Conservation (phyloP, 1,139 yeast genomes). For the Kluyveromyces sp. region DNA sequence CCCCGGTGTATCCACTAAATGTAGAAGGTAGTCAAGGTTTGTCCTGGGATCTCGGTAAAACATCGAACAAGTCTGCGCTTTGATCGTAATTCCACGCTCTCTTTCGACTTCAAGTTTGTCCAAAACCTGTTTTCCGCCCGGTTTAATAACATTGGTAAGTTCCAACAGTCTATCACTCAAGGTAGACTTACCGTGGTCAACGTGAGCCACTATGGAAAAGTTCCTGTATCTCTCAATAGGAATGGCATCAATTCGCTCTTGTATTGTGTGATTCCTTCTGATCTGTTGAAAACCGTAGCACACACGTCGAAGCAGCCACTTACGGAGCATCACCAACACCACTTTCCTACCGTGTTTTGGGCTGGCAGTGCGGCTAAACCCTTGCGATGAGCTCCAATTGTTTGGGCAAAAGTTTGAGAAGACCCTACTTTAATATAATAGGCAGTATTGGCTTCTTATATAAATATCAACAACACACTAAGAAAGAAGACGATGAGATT, state of each 20-base stretch:
- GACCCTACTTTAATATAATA: no score
- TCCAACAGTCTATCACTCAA: constrained; percentile 81
- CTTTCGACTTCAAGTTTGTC: constrained; percentile 92
- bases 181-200: constrained; percentile 95
- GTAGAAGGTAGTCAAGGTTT: constrained; percentile 68
- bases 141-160: constrained; percentile 78
- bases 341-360: no score
- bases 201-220: constrained; percentile 94
- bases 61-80: constrained; percentile 96
- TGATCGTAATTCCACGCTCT: constrained; percentile 92
- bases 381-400: no score
- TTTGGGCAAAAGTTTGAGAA: no score
- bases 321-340: neutral
- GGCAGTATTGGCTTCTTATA: neutral
- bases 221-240: constrained; percentile 82
- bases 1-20: constrained; percentile 95
- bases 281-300: neutral
- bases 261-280: constrained; percentile 16
- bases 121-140: constrained; percentile 74
- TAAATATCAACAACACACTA: neutral
- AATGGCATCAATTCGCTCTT: constrained; percentile 57
- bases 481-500: neutral
- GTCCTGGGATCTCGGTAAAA: constrained; percentile 54
- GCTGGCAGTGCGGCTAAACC: no score
- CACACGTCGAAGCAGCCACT: constrained; percentile 3